Base-by-base conservation (phyloP, 768 basidiomycete species). In the Pisolithus tinctorius region DNA sequence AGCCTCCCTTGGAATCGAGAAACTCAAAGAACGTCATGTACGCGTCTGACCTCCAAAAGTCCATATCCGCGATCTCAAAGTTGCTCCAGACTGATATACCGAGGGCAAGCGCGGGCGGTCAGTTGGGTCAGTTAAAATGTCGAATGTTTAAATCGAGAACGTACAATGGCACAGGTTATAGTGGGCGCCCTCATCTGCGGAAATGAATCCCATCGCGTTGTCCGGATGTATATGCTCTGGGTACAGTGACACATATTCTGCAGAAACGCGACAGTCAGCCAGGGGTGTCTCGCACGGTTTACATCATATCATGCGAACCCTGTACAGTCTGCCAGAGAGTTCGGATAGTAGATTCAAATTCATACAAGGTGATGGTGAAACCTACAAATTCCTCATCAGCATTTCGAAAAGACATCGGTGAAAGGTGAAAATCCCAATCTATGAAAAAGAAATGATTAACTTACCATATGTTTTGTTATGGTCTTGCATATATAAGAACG, bases 61-160 rank as follows among this genome's bases (percentile, higher is more conserved):
- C 84, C 55, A 94, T 77, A 59, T 84, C 82, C 5, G 73, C 93
- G 47, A 96, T 94, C 67, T 96, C 93, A 56, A 96, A 95, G 69
- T 94, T 96, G 57, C 84, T 88, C 91, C 91, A 93, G 72, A 91
- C 88, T 91, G 4, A 48, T 20, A 13, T 51, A 38, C 43, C 31
- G 11, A 44, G 29, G 13, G 16, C 13, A 31, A 8, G 13, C 26
- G n/a, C 6, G 26, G 5, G 17, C 37, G 25, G 46, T 55, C 10
- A 58, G 54, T 26, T 17, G 8, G 3, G 14, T 14, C 2, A 11
- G 37, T 23, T 44, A 23, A 52, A 27, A 41, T 5, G 14, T 14
- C 3, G 9, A 3, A 27, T 14, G 45, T 5, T 8, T 45, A 2
- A 29, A 13, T 5, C 20, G n/a, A 23, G 25, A 4, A 49, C 81